Conservation (phyloP, 352 stramenopile species). For the Phytophthora boehmeriae region DNA sequence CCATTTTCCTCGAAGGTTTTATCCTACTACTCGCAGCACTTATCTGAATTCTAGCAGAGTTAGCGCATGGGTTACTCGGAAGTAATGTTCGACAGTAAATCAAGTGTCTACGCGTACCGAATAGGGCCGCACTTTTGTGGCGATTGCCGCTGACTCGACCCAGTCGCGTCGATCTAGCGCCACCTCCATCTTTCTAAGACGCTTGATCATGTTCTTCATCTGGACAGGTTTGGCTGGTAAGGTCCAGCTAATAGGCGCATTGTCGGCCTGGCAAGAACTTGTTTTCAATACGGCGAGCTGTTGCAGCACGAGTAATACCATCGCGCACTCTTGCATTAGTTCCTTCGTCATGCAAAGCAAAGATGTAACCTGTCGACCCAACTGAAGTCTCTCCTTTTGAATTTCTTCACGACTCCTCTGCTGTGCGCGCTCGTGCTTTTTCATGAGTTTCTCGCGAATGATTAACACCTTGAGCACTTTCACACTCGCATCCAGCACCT, state of each 20-base stretch:
- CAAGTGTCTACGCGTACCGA: constrained; percentile 3
- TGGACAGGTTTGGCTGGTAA: constrained; percentile 56
- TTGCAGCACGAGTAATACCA: constrained; percentile 55
- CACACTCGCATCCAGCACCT: constrained; percentile 62
- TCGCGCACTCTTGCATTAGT: constrained; percentile 54
- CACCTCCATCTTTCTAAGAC: constrained; percentile 39
- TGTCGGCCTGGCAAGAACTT: constrained; percentile 1
- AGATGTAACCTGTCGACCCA: constrained; percentile 10
- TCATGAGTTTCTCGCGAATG: constrained; percentile 69
- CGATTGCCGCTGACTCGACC: not conserved
- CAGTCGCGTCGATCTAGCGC: constrained; percentile 25
- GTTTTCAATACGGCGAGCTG: constrained; percentile 38
- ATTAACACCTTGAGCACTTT: constrained; percentile 74
- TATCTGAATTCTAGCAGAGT: not conserved
- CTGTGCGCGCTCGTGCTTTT: constrained; percentile 48
- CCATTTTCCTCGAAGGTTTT: not conserved
- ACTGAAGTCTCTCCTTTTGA: constrained; percentile 25
- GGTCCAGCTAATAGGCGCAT: constrained; percentile 11
- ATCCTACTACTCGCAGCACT: not conserved
- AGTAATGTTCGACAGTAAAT: not conserved
- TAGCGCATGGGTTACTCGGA: not conserved
- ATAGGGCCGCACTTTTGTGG: constrained; percentile 15
- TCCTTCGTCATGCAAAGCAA: constrained; percentile 34
- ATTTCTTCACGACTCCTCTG: constrained; percentile 20
- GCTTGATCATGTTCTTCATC: constrained; percentile 51